Evolutionary conservation across 2,329 filamentous ascomycete species (phyloP).

Genomic region (Biscogniauxia mediterranea): DNA sequence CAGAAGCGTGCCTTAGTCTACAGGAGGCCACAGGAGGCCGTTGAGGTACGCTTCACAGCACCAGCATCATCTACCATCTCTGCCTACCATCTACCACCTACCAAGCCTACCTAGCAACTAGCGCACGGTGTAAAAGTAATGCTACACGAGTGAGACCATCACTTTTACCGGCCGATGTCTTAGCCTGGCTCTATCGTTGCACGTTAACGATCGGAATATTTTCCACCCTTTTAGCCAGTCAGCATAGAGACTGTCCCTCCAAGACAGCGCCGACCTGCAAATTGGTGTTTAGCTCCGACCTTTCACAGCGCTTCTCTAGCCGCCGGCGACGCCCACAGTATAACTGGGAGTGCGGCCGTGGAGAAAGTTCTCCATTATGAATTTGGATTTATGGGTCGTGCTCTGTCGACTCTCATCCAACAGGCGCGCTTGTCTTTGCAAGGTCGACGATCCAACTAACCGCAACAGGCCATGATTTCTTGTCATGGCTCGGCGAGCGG

Average conservation of each 20-base stretch:
- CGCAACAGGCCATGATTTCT: slow-evolving; percentile 17
- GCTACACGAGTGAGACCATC: slow-evolving; percentile 20
- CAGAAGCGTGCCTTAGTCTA: slow-evolving; percentile 26
- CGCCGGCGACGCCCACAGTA: slow-evolving; percentile 35
- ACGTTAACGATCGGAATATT: slow-evolving; percentile 33
- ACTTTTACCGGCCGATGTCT: slow-evolving; percentile 29
- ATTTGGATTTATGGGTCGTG: slow-evolving; percentile 22
- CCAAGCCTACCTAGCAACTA: slow-evolving; percentile 3
- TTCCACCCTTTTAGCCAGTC: slow-evolving; percentile 25
- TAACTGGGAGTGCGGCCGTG: slow-evolving; percentile 24
- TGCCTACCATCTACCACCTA: not conserved
- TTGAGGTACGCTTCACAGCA: slow-evolving; percentile 25
- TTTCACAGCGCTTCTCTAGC: slow-evolving; percentile 43
- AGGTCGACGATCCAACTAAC: slow-evolving; percentile 9
- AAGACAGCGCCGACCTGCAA: slow-evolving; percentile 29
- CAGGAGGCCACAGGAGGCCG: slow-evolving; percentile 21
- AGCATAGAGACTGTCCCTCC: slow-evolving; percentile 29
- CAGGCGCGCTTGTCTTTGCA: slow-evolving; percentile 7
- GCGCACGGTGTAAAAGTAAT: slow-evolving; percentile 7
- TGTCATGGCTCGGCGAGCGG: slow-evolving; percentile 17
- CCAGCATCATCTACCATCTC: not conserved
- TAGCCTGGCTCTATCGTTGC: slow-evolving; percentile 29
- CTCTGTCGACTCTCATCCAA: slow-evolving; percentile 20
- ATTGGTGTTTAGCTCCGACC: slow-evolving; percentile 36
- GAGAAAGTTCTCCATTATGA: slow-evolving; percentile 26